Percentiles rank a stretch among this genome's conserved stretches.
phyloP scores from a whole-genome alignment of 441 rosid species.

The Mallotus repandus region DNA sequence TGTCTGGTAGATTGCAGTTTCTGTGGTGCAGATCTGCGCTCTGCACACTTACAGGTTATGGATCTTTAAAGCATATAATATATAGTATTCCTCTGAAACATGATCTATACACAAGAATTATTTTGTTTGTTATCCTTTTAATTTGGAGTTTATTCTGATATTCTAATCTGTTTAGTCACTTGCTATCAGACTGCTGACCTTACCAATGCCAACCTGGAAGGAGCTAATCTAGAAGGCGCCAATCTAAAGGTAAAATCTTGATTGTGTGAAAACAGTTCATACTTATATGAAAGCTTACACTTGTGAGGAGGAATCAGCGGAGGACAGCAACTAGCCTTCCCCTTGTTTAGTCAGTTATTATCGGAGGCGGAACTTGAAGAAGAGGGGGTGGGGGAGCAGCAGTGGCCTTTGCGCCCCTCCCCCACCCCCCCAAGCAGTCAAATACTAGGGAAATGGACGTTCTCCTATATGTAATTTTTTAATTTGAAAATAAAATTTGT shows the following conservation, averaged over 20 bases:
- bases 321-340: background rate
- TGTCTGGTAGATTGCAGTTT: background rate
- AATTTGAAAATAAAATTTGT: too few species aligned
- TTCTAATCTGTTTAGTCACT: slow-evolving; percentile 12
- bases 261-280: background rate
- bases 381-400: too few species aligned
- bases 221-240: slow-evolving; percentile 93
- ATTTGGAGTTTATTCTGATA: background rate
- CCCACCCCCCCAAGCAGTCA: too few species aligned
- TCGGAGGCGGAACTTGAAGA: too few species aligned
- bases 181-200: slow-evolving; percentile 73
- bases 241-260: slow-evolving; percentile 65
- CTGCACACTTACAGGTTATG: slow-evolving; percentile 88
- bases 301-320: background rate
- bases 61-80: background rate
- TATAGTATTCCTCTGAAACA: background rate
- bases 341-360: background rate
- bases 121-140: background rate
- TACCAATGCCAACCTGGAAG: slow-evolving; percentile 90
- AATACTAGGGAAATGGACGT: too few species aligned
- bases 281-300: background rate
- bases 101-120: background rate
- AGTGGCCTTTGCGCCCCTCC: too few species aligned
- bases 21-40: slow-evolving; percentile 31
- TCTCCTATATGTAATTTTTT: too few species aligned